phyloP scores from a whole-genome alignment of 169 alveolate genomes.

The Cryptosporidium canis region DNA sequence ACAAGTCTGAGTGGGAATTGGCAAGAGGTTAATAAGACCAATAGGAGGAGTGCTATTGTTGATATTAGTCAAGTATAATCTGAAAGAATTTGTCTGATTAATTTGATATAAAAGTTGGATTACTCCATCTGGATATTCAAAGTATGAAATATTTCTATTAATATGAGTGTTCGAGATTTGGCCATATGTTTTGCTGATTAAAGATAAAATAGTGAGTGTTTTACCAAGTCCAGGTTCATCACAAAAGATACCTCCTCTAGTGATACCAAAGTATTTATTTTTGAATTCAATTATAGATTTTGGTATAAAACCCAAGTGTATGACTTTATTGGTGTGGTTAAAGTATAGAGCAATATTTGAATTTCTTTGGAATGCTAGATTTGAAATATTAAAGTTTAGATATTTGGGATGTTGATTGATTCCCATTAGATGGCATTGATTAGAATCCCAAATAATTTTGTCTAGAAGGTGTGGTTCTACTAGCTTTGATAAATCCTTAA shows the following conservation, averaged over 20 bases:
- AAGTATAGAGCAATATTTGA: background rate
- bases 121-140: conserved; percentile 52
- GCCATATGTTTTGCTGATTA: conserved; percentile 9
- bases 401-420: conserved; percentile 12
- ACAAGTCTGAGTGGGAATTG: no score
- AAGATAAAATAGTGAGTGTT: conserved; percentile 42
- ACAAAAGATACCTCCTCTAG: conserved; percentile 54
- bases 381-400: background rate
- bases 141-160: background rate
- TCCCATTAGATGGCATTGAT: background rate
- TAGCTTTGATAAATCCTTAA: background rate
- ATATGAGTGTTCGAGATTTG: background rate
- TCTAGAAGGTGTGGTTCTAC: background rate
- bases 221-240: conserved; percentile 72
- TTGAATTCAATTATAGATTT: background rate
- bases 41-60: background rate
- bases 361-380: background rate
- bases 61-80: no score
- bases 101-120: background rate
- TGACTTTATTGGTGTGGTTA: background rate
- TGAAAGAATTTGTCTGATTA: background rate
- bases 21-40: background rate
- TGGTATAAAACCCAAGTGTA: conserved; percentile 23
- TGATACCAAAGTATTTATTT: background rate
- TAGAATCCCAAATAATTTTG: conserved; percentile 10